Base-by-base conservation (phyloP, 2,329 filamentous ascomycete species). In the Lachnellula occidentalis region DNA sequence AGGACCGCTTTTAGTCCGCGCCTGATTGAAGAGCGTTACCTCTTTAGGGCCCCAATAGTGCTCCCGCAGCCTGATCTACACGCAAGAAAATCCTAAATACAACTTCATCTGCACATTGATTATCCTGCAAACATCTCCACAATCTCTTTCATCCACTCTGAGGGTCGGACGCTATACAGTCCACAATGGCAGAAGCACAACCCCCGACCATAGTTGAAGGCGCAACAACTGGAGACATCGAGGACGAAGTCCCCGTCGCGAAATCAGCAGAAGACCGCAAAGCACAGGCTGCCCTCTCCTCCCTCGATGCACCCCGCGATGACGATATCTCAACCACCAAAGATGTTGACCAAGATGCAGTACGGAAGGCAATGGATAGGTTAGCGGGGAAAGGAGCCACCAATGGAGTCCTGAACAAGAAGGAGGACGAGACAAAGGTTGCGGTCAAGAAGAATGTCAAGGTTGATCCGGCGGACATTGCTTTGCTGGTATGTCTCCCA, bases 231-330 rank as follows among this genome's bases (percentile, higher is more conserved):
- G 80, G 76, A 57, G 80, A 84, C 59, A 74, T 78, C 58, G 81
- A 84, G 54, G 80, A 83, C 58, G 80, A 82, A 63, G 71, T 76
- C 61, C 71, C 66, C 12, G 58, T 63, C 17, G 71, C 74, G 66
- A 87, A 85, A 71, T 82, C 80, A 42, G 86, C 87, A 66, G 87
- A 90, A 71, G 87, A 90, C 73, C 84, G 86, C 71, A 90, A 90
- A 72, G 86, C 87, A 45, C 86, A 86, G 41, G 85, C 84, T 6
- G 88, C 87, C 31, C 81, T 91, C 56, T 86, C 85, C 47, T 81
- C 79, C 58, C 83, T 92, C 61, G 87, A 90, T 67, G 55, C 59
- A 5, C 70, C 74, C 43, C 69, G 72, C 37, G 75, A 74, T 55
- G 76, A 77, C 47, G 76, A 79, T 31, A 73, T 77, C 45, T 65